Evolutionary conservation across 805 yeast species (phyloP).

Genomic region (Yarrowia osloensis): DNA sequence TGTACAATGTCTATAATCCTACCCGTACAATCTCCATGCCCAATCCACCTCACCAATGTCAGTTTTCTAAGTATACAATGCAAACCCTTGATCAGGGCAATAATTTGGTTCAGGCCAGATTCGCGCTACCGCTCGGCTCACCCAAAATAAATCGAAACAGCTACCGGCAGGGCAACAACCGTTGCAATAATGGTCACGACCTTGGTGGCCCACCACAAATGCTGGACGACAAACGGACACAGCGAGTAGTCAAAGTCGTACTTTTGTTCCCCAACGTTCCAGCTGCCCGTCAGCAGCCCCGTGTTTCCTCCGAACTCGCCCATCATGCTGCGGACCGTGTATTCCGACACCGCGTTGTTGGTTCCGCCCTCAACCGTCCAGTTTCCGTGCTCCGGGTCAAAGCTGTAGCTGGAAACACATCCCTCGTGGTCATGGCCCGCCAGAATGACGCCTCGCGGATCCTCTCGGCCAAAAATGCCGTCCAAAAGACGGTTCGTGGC

Average conservation of each 20-base stretch:
- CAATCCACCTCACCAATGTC: too few species aligned
- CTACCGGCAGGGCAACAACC: constrained; percentile 37
- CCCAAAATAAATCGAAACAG: neutral
- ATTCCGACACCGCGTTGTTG: constrained; percentile 54
- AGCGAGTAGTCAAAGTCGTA: constrained; percentile 60
- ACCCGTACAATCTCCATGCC: too few species aligned
- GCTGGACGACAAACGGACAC: constrained; percentile 86
- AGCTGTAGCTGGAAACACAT: constrained; percentile 70
- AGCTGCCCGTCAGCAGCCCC: constrained; percentile 77
- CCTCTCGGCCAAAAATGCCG: constrained; percentile 57
- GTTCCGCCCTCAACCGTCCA: neutral
- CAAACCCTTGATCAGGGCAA: neutral
- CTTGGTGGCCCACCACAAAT: constrained; percentile 93
- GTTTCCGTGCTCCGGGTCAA: constrained; percentile 35
- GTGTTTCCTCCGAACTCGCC: constrained; percentile 92
- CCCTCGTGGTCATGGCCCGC: constrained; percentile 98
- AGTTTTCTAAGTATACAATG: too few species aligned
- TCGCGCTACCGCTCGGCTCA: too few species aligned
- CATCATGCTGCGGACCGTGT: constrained; percentile 92
- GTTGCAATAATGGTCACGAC: constrained; percentile 50
- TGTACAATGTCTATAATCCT: too few species aligned
- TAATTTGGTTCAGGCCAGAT: too few species aligned
- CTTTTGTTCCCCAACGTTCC: constrained; percentile 44
- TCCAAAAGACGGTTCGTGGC: constrained; percentile 68
- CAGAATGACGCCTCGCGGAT: constrained; percentile 63